Base-by-base conservation (phyloP, 2,329 filamentous ascomycete species). In the Elsinoe australis region DNA sequence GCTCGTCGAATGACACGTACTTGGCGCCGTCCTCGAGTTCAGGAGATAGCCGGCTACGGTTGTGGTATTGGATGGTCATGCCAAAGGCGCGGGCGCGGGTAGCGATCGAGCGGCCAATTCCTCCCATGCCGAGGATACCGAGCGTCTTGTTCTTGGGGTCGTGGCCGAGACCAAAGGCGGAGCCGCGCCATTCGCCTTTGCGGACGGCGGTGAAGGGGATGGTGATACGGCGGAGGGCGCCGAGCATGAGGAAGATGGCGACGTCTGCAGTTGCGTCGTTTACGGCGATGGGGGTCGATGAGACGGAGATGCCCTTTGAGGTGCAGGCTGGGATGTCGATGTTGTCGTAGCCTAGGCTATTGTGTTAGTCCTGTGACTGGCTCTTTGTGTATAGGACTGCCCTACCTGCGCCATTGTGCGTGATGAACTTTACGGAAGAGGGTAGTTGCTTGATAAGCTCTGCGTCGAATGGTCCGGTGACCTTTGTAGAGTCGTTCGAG, bases 61-160 rank as follows among this genome's bases (percentile, higher is more conserved):
- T 80, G 64, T 80, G 75, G 58, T 80, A 80, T 52, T 74, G 70
- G n/a, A 78, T 69, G 51, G 64, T 65, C 67, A 80, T 76, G 33
- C 76, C 76, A 53, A 79, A 78, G 0, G 70, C 70, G 22, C 68
- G 68, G 3, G 73, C 74, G 33, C 73, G 68, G 17, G 61, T 59
- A 18, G 67, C 68, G 7, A 72, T 67, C 5, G 72, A 71, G 10
- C 69, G 64, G 2, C 77, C 77, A 38, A 80, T 80, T 7, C 76
- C 74, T 19, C 77, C 77, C 74, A 79, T 78, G 8, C 76, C 77
- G 1, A 80, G 61, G 49, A 80, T 75, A 4, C 75, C 76, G 57
- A 77, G 67, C 1, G 63, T 63, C 57, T 75, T 75, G 50, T 71
- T 69, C 55, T 71, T 70, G 2, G 73, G 73, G 48, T 76, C 73